Evolutionary conservation across 2,329 filamentous ascomycete species (phyloP).

Genomic region (Annulohypoxylon truncatum): DNA sequence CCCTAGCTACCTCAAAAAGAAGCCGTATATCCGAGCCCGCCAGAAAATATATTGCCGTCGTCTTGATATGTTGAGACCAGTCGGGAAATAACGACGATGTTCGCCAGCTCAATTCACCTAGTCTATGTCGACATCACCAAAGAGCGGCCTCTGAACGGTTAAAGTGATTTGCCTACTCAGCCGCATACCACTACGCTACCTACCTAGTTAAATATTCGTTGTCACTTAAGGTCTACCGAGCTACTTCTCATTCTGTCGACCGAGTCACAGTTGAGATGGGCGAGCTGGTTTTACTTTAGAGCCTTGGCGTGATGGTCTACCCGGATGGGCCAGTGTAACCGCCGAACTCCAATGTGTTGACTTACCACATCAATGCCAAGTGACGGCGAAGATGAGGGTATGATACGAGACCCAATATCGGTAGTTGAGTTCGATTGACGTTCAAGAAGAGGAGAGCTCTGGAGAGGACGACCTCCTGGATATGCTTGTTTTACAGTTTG

Average conservation of each 20-base stretch:
- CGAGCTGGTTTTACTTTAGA: conserved; percentile 20
- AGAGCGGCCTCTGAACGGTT: conserved; percentile 1
- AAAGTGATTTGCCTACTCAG: conserved; percentile 33
- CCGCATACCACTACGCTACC: conserved; percentile 37
- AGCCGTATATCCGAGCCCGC: conserved; percentile 37
- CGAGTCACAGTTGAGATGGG: conserved; percentile 9
- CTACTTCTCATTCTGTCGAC: conserved; percentile 1
- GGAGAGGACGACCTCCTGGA: background rate
- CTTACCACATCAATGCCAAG: conserved; percentile 2
- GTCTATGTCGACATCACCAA: conserved; percentile 25
- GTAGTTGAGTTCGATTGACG: conserved; percentile 7
- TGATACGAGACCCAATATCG: conserved; percentile 10
- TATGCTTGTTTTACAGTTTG: background rate
- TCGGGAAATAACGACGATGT: conserved; percentile 3
- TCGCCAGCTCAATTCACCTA: conserved; percentile 19
- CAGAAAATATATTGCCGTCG: conserved; percentile 37
- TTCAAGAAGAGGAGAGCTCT: background rate
- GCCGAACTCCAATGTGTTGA: conserved; percentile 14
- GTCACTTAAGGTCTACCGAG: conserved; percentile 31
- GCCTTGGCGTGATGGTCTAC: conserved; percentile 22
- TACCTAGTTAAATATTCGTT: conserved; percentile 25
- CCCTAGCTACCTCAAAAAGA: conserved; percentile 19
- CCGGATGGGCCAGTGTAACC: conserved; percentile 15
- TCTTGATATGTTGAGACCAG: conserved; percentile 17
- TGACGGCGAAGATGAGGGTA: background rate